Evolutionary conservation across 352 stramenopile species (phyloP).

Genomic region (Sclerospora graminicola): DNA sequence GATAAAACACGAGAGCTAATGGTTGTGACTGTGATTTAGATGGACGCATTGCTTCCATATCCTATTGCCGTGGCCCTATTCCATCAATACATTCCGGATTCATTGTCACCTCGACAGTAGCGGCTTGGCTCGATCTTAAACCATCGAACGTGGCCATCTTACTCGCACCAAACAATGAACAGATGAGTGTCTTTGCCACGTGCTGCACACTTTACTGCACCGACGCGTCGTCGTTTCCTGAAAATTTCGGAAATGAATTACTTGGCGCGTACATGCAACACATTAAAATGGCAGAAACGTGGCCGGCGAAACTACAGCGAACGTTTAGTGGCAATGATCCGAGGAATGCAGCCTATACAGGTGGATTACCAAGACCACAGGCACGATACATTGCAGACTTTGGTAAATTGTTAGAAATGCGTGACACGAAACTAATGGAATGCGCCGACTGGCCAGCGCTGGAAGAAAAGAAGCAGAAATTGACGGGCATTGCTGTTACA

Average conservation of each 20-base stretch:
- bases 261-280: constrained; percentile 71
- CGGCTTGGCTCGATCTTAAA: constrained; percentile 74
- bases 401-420: constrained; percentile 60
- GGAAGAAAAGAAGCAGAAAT: constrained; percentile 61
- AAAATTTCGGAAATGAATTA: constrained; percentile 60
- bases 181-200: constrained; percentile 83
- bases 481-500: constrained; percentile 69
- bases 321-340: constrained; percentile 63
- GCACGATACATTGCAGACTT: constrained; percentile 75
- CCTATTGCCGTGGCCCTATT: constrained; percentile 53
- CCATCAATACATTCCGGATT: constrained; percentile 83
- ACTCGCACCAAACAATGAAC: constrained; percentile 75
- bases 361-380: constrained; percentile 59
- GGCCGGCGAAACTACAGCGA: constrained; percentile 59
- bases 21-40: constrained; percentile 25
- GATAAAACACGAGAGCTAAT: too few species aligned
- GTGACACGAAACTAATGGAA: constrained; percentile 44
- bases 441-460: constrained; percentile 34
- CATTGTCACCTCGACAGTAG: constrained; percentile 69
- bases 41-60: constrained; percentile 71
- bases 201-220: constrained; percentile 79
- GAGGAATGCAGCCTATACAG: constrained; percentile 61
- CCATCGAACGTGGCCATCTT: constrained; percentile 68
- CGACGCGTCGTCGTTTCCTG: constrained; percentile 46
- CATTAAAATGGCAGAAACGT: constrained; percentile 64